A percentile compares a stretch with the other conserved stretches of the same genome.
Conservation (phyloP, 768 basidiomycete species). For the Psilocybe cyanescens region DNA sequence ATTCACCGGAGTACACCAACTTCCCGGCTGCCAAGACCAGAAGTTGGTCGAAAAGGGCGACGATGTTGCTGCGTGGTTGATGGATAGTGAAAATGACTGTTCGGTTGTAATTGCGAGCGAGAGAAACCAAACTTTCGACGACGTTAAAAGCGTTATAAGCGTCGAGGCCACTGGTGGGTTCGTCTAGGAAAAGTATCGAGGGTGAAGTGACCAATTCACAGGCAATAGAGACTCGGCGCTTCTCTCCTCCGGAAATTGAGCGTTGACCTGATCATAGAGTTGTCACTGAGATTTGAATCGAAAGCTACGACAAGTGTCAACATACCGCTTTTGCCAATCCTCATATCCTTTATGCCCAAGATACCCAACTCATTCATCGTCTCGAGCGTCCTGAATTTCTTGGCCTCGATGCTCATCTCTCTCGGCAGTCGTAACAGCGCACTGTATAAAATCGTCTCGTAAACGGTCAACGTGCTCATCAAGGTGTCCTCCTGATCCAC, state of each 20-base stretch:
- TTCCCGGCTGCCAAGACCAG: constrained; percentile 85
- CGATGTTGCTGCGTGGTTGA: constrained; percentile 97
- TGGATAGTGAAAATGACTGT: constrained; percentile 98
- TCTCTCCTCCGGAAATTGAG: constrained; percentile 97
- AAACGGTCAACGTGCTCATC: constrained; percentile 96
- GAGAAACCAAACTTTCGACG: constrained; percentile 82
- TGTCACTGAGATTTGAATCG: background rate
- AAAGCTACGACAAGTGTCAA: constrained; percentile 6
- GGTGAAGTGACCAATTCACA: constrained; percentile 98
- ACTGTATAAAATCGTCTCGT: constrained; percentile 95
- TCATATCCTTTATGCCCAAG: constrained; percentile 82
- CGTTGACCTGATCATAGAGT: constrained; percentile 60
- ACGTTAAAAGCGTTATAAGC: constrained; percentile 97
- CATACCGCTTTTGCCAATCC: constrained; percentile 88
- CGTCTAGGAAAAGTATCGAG: constrained; percentile 94
- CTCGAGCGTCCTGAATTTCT: constrained; percentile 92
- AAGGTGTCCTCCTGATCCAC: constrained; percentile 99
- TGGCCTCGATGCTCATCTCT: constrained; percentile 96
- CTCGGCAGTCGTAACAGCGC: constrained; percentile 88
- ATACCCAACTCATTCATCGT: constrained; percentile 97
- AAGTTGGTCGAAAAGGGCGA: constrained; percentile 92
- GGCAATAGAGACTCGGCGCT: constrained; percentile 94
- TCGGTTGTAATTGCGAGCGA: constrained; percentile 88
- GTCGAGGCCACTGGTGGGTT: constrained; percentile 96
- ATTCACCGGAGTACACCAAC: constrained; percentile 83